phyloP scores from a whole-genome alignment of 1,284 basidiomycete genomes.

The Hemileia vastatrix region DNA sequence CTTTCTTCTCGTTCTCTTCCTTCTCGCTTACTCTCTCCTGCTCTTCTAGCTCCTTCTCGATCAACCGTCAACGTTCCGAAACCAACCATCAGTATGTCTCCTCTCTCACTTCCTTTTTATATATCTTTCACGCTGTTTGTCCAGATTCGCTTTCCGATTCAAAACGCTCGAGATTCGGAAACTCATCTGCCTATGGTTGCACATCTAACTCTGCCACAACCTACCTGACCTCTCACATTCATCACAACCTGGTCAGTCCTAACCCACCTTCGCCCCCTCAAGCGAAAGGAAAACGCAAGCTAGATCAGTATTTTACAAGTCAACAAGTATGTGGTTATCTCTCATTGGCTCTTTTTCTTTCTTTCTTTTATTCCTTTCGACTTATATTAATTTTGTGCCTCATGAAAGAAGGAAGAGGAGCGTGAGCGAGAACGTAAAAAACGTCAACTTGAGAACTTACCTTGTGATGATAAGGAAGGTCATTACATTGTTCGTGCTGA shows the following conservation, averaged over 20 bases:
- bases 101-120: neutral
- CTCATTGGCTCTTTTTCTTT: no score
- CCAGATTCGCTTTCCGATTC: no score
- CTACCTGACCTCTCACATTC: neutral
- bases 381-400: neutral
- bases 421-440: constrained; percentile 13
- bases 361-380: neutral
- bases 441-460: constrained; percentile 39
- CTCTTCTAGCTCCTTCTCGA: neutral
- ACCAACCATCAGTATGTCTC: neutral
- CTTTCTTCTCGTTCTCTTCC: neutral
- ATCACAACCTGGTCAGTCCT: neutral
- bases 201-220: neutral
- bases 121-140: neutral
- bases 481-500: constrained; percentile 86
- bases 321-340: constrained; percentile 4
- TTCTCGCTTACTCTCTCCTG: neutral
- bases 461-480: constrained; percentile 84
- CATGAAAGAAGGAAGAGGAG: constrained; percentile 4
- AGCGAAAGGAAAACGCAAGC: constrained; percentile 12
- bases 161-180: neutral
- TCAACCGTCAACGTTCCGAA: neutral
- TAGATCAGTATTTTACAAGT: constrained; percentile 8
- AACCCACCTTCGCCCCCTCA: neutral
- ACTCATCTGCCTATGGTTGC: neutral